Conservation (phyloP, 805 yeast species). For the Kuraishia borneana region DNA sequence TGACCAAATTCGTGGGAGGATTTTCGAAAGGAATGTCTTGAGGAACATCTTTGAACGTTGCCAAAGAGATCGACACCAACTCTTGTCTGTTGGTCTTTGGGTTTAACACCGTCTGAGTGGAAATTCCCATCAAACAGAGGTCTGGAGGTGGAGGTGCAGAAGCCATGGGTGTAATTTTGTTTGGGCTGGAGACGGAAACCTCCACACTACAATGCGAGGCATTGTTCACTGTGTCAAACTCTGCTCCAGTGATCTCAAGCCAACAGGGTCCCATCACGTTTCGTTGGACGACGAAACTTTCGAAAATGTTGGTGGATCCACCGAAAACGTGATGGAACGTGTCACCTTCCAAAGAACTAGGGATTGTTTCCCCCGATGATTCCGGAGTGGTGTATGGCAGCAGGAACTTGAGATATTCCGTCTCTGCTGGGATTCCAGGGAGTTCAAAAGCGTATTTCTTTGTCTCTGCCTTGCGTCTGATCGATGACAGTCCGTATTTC, state of each 20-base stretch:
- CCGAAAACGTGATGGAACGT: conserved; percentile 80
- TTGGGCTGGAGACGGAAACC: conserved; percentile 42
- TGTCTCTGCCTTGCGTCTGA: conserved; percentile 59
- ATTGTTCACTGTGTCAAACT: conserved; percentile 45
- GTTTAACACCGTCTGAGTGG: conserved; percentile 76
- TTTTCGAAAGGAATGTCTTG: conserved; percentile 61
- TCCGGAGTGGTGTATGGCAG: conserved; percentile 65
- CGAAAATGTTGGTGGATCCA: conserved; percentile 61
- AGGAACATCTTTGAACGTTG: conserved; percentile 57
- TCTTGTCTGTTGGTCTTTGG: conserved; percentile 72
- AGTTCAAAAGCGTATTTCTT: conserved; percentile 87
- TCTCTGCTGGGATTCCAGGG: conserved; percentile 64
- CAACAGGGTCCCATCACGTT: conserved; percentile 97
- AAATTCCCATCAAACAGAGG: conserved; percentile 60
- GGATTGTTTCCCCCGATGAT: conserved; percentile 34
- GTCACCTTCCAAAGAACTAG: conserved; percentile 59
- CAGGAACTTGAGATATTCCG: conserved; percentile 69
- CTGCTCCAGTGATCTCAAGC: conserved; percentile 63
- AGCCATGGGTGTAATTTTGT: conserved; percentile 30
- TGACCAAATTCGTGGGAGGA: conserved; percentile 49
- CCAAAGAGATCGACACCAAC: conserved; percentile 70
- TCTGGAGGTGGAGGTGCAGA: conserved; percentile 42
- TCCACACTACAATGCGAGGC: conserved; percentile 79
- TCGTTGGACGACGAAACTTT: conserved; percentile 71
- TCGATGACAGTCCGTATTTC: conserved; percentile 46